phyloP scores from a whole-genome alignment of 768 basidiomycete species.

The Mycena albidolilacea region DNA sequence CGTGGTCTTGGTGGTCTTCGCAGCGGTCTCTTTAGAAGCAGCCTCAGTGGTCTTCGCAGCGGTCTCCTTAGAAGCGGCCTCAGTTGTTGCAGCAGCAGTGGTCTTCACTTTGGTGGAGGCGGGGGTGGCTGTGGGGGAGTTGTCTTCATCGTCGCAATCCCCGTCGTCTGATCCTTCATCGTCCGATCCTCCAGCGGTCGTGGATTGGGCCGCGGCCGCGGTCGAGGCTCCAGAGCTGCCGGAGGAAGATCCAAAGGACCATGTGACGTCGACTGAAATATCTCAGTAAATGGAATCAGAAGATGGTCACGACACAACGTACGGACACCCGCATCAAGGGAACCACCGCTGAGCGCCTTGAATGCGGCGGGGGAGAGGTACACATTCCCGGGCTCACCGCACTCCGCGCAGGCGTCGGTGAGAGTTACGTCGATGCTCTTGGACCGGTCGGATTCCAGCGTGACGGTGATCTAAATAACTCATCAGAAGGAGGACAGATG shows the following conservation, averaged over 20 bases:
- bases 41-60: conserved; percentile 3
- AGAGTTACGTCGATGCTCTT: conserved; percentile 40
- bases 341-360: conserved; percentile 35
- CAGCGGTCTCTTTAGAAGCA: conserved; percentile 4
- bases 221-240: background rate
- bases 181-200: background rate
- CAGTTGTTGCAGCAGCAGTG: conserved; percentile 11
- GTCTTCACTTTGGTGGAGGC: background rate
- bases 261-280: conserved; percentile 37
- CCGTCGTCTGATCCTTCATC: background rate
- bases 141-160: background rate
- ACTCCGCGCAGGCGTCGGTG: conserved; percentile 37
- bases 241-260: conserved; percentile 30
- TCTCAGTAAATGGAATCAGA: conserved; percentile 10
- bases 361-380: conserved; percentile 40
- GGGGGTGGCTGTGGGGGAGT: background rate
- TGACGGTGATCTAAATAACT: conserved; percentile 33
- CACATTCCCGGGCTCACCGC: conserved; percentile 27
- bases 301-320: conserved; percentile 22
- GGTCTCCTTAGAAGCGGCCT: conserved; percentile 2
- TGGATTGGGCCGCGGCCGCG: background rate
- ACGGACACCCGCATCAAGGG: conserved; percentile 39
- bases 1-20: background rate
- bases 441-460: conserved; percentile 35
- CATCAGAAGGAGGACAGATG: conserved; percentile 2